A percentile compares a stretch with the other conserved stretches of the same genome.
phyloP scores from a whole-genome alignment of 2,329 filamentous ascomycete species.

The Colletotrichum sublineola region DNA sequence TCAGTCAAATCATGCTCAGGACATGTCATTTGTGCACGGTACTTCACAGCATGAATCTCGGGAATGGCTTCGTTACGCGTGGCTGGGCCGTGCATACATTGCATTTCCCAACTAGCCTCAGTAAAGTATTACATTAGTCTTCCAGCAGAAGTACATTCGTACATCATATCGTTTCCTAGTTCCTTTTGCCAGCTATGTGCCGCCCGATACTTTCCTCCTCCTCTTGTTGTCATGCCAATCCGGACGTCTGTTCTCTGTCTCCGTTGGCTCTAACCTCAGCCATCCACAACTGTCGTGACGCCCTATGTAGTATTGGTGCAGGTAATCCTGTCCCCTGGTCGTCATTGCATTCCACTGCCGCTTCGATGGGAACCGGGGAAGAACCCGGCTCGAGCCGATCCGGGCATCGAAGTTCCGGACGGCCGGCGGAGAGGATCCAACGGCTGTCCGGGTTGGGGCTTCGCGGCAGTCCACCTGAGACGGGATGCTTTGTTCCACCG shows the following conservation, averaged over 20 bases:
- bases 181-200: not conserved
- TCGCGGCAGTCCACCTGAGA: not conserved
- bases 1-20: not conserved
- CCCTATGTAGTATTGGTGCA: not conserved
- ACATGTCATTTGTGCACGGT: not conserved
- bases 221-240: slow-evolving; percentile 3
- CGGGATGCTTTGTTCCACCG: not conserved
- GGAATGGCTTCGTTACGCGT: too few species aligned
- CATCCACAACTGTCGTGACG: not conserved
- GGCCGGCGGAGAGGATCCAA: slow-evolving; percentile 4
- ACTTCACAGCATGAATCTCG: not conserved
- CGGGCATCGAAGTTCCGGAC: not conserved
- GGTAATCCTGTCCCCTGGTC: not conserved
- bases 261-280: slow-evolving; percentile 1
- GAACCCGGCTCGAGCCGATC: not conserved
- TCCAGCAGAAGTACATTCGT: not conserved
- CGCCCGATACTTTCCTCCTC: not conserved
- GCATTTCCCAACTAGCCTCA: not conserved
- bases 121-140: not conserved
- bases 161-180: too few species aligned
- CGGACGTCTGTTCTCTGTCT: slow-evolving; percentile 1
- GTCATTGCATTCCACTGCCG: not conserved
- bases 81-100: not conserved
- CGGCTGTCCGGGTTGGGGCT: not conserved
- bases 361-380: not conserved